Evolutionary conservation across 768 basidiomycete genomes (phyloP), one percentile per base, ranked within the genome.

Genomic region (Pleurotus ostreatus): DNA sequence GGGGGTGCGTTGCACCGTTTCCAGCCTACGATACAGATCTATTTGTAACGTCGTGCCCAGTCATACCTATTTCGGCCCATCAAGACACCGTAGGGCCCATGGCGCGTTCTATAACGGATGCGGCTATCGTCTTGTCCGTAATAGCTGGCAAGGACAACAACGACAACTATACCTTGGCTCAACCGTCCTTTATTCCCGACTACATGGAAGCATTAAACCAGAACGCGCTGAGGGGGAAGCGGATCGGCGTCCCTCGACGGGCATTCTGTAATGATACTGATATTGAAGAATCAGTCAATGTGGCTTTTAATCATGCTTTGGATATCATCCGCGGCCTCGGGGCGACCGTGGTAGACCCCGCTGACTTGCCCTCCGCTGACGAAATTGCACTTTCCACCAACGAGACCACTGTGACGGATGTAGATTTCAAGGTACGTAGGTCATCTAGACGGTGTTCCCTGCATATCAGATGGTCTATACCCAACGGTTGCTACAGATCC

Each of bases 341-440:
- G 1, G 79, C 79, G 0, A 75, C 78, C 1, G 71, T 88, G 3
- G 73, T 87, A 5, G 85, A 88, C 62, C 83, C 84, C 0, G 81
- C 83, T 1, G 82, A 86, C 57, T 68, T 88, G 13, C 78, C 83
- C 0, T 79, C 79, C 23, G 80, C 78, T 2, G 72, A 76, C 0
- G 82, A 82, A 53, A 74, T 83, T 0, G 91, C 91, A 3, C 79
- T 96, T 0, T 84, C 89, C 0, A 77, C 70, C 1, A 71, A 80
- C 30, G 84, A 84, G 66, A 85, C 98, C 58, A 78, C 98, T 47
- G 96, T 98, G 71, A 96, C 96, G 0, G 96, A 98, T 64, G 69
- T 73, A 0, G 84, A 87, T 59, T 82, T 87, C 69, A 87, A 84
- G 75, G 85, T 79, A 48, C 41, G 64, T 41, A 51, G 15, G 11